Evolutionary conservation across 2,329 filamentous ascomycete genomes (phyloP).

Genomic region (Thielaviopsis populi): DNA sequence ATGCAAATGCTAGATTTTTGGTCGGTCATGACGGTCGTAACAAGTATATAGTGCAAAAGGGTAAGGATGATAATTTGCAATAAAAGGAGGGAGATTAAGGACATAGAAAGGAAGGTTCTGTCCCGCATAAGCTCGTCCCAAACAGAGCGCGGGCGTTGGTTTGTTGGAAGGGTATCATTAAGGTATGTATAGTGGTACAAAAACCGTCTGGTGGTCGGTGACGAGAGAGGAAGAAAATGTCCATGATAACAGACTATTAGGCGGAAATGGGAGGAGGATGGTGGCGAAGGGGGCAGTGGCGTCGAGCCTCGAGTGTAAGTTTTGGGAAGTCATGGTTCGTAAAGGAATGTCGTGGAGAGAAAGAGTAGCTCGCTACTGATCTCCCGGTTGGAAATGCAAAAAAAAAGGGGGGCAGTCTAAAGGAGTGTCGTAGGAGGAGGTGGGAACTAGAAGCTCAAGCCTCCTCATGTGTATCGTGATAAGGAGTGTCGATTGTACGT

Average conservation of each 20-base stretch:
- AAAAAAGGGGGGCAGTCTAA: constrained; percentile 6
- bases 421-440: constrained; percentile 10
- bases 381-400: constrained; percentile 3
- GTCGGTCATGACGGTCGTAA: constrained; percentile 17
- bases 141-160: constrained; percentile 10
- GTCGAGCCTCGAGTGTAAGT: constrained; percentile 13
- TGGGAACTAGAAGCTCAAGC: neutral
- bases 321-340: constrained; percentile 1
- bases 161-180: constrained; percentile 15
- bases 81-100: neutral
- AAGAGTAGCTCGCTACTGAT: constrained; percentile 1
- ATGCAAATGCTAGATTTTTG: constrained; percentile 17
- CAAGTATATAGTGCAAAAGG: constrained; percentile 13
- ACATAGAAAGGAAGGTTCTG: constrained; percentile 15
- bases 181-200: constrained; percentile 9
- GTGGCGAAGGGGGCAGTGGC: constrained; percentile 4
- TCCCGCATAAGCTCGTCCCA: constrained; percentile 10
- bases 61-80: constrained; percentile 5
- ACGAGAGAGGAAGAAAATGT: neutral
- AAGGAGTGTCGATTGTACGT: constrained; percentile 15
- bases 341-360: constrained; percentile 13
- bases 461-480: constrained; percentile 5
- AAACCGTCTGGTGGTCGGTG: constrained; percentile 1
- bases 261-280: neutral
- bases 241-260: neutral